Evolutionary conservation across 2,329 filamentous ascomycete genomes (phyloP).

Genomic region (Peltaster fructicola): DNA sequence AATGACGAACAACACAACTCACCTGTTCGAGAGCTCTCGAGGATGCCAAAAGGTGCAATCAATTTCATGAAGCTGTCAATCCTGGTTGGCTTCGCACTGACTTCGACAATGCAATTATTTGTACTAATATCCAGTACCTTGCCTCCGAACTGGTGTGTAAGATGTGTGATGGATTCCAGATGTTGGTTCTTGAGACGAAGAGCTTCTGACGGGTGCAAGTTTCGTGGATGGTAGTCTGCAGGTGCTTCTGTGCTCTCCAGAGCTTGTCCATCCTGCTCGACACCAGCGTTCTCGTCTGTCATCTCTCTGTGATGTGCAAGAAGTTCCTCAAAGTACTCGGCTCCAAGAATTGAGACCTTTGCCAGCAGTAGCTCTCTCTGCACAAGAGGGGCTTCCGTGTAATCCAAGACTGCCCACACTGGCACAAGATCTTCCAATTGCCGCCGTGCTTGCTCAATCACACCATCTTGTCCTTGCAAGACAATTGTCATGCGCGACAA

Average conservation of each 20-base stretch:
- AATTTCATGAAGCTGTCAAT: constrained; percentile 98
- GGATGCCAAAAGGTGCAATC: constrained; percentile 81
- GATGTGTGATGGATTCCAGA: constrained; percentile 85
- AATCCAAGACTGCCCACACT: constrained; percentile 96
- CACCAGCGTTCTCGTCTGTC: constrained; percentile 31
- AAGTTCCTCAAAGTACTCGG: constrained; percentile 96
- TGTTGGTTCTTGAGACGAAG: constrained; percentile 95
- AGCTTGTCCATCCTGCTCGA: constrained; percentile 5
- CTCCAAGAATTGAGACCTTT: constrained; percentile 90
- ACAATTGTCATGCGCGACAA: constrained; percentile 98
- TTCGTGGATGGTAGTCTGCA: constrained; percentile 73
- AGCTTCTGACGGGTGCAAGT: constrained; percentile 70
- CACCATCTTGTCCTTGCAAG: constrained; percentile 84
- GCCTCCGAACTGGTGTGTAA: constrained; percentile 92
- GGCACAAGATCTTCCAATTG: constrained; percentile 94
- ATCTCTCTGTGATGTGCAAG: constrained; percentile 93
- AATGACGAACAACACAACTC: constrained; percentile 10
- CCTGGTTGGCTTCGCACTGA: constrained; percentile 81
- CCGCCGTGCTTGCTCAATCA: constrained; percentile 88
- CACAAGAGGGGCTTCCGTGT: constrained; percentile 79
- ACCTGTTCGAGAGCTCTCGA: constrained; percentile 85
- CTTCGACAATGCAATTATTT: constrained; percentile 93
- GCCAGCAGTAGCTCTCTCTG: constrained; percentile 90
- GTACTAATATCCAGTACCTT: constrained; percentile 97
- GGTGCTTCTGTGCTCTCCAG: constrained; percentile 13